Conservation (phyloP, 345 rosid genomes). For the Pistacia vera region DNA sequence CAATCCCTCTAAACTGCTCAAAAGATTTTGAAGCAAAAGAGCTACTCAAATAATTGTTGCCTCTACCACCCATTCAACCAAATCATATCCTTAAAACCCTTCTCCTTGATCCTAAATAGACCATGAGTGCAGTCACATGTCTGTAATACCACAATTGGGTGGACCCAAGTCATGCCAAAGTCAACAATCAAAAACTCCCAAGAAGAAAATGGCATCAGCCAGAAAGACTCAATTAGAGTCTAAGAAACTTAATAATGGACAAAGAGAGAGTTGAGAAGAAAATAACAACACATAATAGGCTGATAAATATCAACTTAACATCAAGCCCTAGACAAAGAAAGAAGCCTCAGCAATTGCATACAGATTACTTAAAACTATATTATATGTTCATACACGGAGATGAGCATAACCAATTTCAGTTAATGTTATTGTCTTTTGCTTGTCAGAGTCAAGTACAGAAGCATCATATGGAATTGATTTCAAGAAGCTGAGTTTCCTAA, state of each 20-base stretch:
- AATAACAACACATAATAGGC: not conserved
- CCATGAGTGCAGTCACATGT: not conserved
- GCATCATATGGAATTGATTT: not conserved
- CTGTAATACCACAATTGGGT: not conserved
- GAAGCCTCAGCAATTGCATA: not conserved
- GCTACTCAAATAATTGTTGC: not conserved
- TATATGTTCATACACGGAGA: not conserved
- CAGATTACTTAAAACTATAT: not conserved
- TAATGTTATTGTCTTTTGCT: not conserved
- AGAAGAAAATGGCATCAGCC: not conserved
- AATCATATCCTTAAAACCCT: not conserved
- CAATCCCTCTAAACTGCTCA: not conserved
- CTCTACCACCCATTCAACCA: not conserved
- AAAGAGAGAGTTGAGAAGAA: not conserved
- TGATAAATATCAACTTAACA: not conserved
- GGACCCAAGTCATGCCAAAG: not conserved
- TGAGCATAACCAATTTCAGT: not conserved
- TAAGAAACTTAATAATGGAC: not conserved
- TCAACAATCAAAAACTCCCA: not conserved
- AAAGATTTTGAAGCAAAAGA: too few relatives aligned
- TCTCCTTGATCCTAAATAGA: not conserved
- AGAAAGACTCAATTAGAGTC: not conserved
- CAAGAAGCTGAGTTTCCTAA: not conserved
- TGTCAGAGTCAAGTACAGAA: not conserved
- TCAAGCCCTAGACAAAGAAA: not conserved